Evolutionary conservation across 352 stramenopile genomes (phyloP).

Genomic region (Phytophthora chlamydospora): DNA sequence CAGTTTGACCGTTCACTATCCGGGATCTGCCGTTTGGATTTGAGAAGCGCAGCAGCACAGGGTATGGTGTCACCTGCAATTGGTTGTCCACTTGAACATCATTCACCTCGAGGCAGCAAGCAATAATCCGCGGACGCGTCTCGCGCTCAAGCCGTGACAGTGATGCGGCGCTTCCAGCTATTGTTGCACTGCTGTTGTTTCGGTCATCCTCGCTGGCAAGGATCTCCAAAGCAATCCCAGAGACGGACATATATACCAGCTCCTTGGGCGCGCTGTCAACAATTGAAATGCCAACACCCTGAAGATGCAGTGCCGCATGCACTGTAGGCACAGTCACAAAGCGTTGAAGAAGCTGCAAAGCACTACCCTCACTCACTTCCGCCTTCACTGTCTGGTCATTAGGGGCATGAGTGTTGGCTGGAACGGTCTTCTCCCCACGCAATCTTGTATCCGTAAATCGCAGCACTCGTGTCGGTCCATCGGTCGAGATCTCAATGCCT

Average conservation of each 20-base stretch:
- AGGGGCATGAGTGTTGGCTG: conserved; percentile 28
- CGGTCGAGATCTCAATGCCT: conserved; percentile 82
- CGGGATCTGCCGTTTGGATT: conserved; percentile 58
- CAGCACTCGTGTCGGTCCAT: conserved; percentile 88
- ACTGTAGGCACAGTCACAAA: conserved; percentile 64
- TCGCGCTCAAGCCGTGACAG: conserved; percentile 68
- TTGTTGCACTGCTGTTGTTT: conserved; percentile 44
- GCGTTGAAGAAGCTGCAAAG: conserved; percentile 45
- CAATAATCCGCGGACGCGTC: conserved; percentile 59
- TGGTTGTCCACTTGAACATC: conserved; percentile 92
- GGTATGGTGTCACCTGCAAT: conserved; percentile 80
- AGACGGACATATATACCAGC: conserved; percentile 78
- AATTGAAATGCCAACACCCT: conserved; percentile 80
- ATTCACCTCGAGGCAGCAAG: conserved; percentile 68
- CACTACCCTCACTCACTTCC: conserved; percentile 27
- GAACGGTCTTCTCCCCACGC: conserved; percentile 44
- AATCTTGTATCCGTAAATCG: conserved; percentile 86
- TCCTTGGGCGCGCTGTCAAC: conserved; percentile 79
- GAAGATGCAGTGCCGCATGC: conserved; percentile 58
- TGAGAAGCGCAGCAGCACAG: conserved; percentile 84
- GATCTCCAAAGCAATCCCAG: conserved; percentile 67
- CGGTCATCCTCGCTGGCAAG: conserved; percentile 55
- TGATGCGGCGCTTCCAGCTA: conserved; percentile 43
- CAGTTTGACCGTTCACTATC: conserved; percentile 55
- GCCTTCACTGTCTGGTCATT: conserved; percentile 38